Conservation (phyloP, 179 eudicot genomes). For the Nepenthes alata region DNA sequence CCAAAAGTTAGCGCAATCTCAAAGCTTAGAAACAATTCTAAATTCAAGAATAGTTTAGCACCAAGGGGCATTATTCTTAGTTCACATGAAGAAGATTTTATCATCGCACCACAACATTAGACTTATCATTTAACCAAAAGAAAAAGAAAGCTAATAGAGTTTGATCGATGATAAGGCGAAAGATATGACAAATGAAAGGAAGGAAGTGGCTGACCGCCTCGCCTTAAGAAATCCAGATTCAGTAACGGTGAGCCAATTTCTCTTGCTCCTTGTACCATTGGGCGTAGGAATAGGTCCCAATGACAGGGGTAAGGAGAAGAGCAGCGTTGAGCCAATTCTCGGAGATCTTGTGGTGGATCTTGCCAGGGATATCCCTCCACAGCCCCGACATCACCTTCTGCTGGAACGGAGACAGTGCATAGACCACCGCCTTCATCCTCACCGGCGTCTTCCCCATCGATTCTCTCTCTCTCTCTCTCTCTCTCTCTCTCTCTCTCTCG, state of each 20-base stretch:
- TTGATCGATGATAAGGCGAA: too few relatives aligned
- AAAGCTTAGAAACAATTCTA: too few relatives aligned
- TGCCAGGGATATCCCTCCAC: constrained; percentile 67
- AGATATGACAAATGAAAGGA: too few relatives aligned
- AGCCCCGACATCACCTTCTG: constrained; percentile 92
- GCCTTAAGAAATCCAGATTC: background rate
- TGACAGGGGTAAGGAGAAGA: constrained; percentile 55
- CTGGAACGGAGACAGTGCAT: constrained; percentile 76
- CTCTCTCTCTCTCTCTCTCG: background rate
- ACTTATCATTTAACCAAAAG: too few relatives aligned
- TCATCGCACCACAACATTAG: too few relatives aligned
- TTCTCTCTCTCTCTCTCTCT: too few relatives aligned
- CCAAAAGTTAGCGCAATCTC: too few relatives aligned
- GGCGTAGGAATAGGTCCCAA: constrained; percentile 54
- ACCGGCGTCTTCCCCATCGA: constrained; percentile 74
- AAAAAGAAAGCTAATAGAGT: too few relatives aligned
- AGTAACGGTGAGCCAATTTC: constrained; percentile 25
- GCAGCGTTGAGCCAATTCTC: constrained; percentile 73
- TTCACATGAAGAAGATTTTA: too few relatives aligned
- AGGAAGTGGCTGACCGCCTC: too few relatives aligned
- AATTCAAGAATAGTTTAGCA: too few relatives aligned
- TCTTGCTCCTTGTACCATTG: constrained; percentile 26
- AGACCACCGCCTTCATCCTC: constrained; percentile 71
- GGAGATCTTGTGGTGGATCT: constrained; percentile 65
- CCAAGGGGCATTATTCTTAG: too few relatives aligned